Evolutionary conservation across 2,329 filamentous ascomycete genomes (phyloP).

Genomic region (Hypoxylon sp.): DNA sequence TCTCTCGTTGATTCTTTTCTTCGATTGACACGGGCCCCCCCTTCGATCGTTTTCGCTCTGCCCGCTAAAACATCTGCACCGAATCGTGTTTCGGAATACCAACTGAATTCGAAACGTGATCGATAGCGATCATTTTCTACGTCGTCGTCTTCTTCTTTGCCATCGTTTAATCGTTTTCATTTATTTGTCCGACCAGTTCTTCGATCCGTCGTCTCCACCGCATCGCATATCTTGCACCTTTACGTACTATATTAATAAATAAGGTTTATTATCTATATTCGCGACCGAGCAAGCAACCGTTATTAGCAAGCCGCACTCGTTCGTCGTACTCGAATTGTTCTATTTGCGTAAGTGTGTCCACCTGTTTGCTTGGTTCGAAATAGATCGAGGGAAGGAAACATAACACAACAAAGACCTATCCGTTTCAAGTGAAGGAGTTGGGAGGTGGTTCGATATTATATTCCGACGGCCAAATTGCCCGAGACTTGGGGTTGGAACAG

Average conservation of each 20-base stretch:
- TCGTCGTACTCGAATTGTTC: slow-evolving; percentile 22
- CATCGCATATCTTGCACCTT: slow-evolving; percentile 29
- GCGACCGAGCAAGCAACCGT: slow-evolving; percentile 21
- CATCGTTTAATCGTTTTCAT: slow-evolving; percentile 19
- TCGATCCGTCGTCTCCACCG: slow-evolving; percentile 25
- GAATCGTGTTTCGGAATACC: slow-evolving; percentile 30
- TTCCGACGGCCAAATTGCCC: slow-evolving; percentile 3
- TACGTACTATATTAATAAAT: slow-evolving; percentile 39
- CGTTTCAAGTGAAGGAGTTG: not conserved
- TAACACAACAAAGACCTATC: slow-evolving; percentile 1
- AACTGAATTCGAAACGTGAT: slow-evolving; percentile 22
- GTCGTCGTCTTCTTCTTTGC: slow-evolving; percentile 13
- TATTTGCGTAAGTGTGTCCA: slow-evolving; percentile 39
- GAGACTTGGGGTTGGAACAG: slow-evolving; percentile 5
- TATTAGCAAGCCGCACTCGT: slow-evolving; percentile 26
- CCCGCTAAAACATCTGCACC: slow-evolving; percentile 20
- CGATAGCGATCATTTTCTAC: slow-evolving; percentile 26
- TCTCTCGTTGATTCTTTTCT: slow-evolving; percentile 23
- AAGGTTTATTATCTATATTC: slow-evolving; percentile 27
- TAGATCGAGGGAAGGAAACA: slow-evolving; percentile 3
- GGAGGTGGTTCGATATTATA: slow-evolving; percentile 20
- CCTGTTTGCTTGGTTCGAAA: slow-evolving; percentile 24
- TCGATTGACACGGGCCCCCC: slow-evolving; percentile 19
- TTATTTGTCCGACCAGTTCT: slow-evolving; percentile 16
- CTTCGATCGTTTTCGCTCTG: slow-evolving; percentile 31